Evolutionary conservation across 2,329 filamentous ascomycete genomes (phyloP).

Genomic region (Neoascochyta sp.): DNA sequence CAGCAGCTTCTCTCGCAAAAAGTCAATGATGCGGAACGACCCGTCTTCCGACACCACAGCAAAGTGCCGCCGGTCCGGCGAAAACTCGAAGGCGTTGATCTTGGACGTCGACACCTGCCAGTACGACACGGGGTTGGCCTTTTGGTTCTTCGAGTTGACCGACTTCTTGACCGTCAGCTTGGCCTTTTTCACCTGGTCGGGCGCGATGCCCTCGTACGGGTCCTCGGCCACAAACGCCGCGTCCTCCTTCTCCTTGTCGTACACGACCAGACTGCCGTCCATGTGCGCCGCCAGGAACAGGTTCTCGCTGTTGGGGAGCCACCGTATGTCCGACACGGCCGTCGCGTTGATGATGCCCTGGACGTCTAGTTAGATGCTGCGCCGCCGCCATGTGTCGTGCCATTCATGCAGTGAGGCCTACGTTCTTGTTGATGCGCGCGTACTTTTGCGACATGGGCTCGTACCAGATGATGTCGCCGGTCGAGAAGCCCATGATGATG

Average conservation of each 20-base stretch:
- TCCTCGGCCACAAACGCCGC: conserved; percentile 72
- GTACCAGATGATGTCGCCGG: conserved; percentile 97
- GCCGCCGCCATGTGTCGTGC: too few relatives aligned
- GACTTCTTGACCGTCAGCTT: conserved; percentile 78
- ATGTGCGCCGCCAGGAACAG: conserved; percentile 88
- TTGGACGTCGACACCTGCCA: conserved; percentile 92
- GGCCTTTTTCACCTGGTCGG: conserved; percentile 34
- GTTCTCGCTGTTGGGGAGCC: conserved; percentile 92
- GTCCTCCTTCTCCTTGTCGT: conserved; percentile 97
- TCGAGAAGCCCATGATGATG: conserved; percentile 91
- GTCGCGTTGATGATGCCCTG: conserved; percentile 82
- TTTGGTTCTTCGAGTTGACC: conserved; percentile 89
- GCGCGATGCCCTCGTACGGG: conserved; percentile 21
- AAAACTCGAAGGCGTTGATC: conserved; percentile 89
- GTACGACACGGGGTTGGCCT: conserved; percentile 82
- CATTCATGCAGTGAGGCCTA: conserved; percentile 43
- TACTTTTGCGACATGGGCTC: conserved; percentile 96
- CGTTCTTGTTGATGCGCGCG: conserved; percentile 92
- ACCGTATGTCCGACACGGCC: conserved; percentile 80
- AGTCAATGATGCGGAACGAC: conserved; percentile 84
- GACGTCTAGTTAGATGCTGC: conserved; percentile 5
- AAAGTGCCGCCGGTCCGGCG: conserved; percentile 79
- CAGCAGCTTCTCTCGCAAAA: conserved; percentile 84
- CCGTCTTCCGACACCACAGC: conserved; percentile 92
- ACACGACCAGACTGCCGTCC: conserved; percentile 87